Conservation (phyloP, 345 rosid species). For the Pistacia vera region DNA sequence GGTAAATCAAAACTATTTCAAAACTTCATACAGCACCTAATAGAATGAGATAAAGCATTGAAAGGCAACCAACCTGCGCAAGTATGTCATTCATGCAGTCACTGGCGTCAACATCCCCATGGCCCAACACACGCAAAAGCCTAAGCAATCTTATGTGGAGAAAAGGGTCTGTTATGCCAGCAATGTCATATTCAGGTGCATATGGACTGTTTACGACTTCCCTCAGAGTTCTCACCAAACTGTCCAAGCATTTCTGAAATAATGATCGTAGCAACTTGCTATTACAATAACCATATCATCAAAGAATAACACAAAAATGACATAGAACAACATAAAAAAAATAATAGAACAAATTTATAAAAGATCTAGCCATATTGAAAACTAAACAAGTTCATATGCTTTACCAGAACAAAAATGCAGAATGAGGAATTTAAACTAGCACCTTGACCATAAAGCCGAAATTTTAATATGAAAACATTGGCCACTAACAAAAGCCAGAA, state of each 20-base stretch:
- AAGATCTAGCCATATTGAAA: neutral
- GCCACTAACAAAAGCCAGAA: neutral
- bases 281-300: slow-evolving; percentile 9
- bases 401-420: slow-evolving; percentile 19
- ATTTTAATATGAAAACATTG: neutral
- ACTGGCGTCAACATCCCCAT: slow-evolving; percentile 95
- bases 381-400: slow-evolving; percentile 18
- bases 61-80: slow-evolving; percentile 76
- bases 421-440: neutral
- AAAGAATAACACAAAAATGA: slow-evolving; percentile 9
- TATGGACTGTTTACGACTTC: slow-evolving; percentile 92
- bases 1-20: neutral
- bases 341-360: neutral
- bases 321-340: neutral
- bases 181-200: slow-evolving; percentile 97
- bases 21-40: neutral
- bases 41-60: slow-evolving; percentile 15
- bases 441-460: neutral
- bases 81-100: slow-evolving; percentile 98
- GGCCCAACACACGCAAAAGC: slow-evolving; percentile 86
- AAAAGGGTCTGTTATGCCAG: slow-evolving; percentile 97
- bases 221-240: slow-evolving; percentile 83
- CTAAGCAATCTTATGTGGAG: slow-evolving; percentile 95
- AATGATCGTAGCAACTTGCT: slow-evolving; percentile 21
- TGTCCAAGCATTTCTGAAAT: slow-evolving; percentile 85